These are phyloP conservation scores for Fusarium pseudocircinatum DNA, from an alignment of 2,329 filamentous ascomycete genomes.

Conservation along the genomic window DNA sequence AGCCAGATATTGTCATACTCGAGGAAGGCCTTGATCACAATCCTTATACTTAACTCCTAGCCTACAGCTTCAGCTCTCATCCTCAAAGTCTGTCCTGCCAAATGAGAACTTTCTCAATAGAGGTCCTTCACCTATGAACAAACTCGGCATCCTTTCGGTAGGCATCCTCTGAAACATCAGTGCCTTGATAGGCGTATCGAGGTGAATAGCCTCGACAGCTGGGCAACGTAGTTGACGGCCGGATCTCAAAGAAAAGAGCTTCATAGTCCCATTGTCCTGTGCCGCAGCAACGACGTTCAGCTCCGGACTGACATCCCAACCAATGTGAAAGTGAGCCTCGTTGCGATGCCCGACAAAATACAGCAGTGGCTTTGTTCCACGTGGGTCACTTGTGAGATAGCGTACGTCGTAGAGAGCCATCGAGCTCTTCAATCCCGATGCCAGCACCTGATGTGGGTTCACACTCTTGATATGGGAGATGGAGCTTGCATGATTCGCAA, in stretches of 20 bases:
- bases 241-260: conserved; percentile 59
- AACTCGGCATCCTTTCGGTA: too few species aligned
- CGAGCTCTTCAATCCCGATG: conserved; percentile 58
- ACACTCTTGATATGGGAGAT: conserved; percentile 62
- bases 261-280: conserved; percentile 60
- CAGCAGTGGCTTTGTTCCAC: conserved; percentile 53
- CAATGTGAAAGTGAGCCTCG: conserved; percentile 57
- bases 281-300: conserved; percentile 63
- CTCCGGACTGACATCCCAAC: conserved; percentile 61
- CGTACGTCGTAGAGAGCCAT: conserved; percentile 69
- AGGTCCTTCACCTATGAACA: too few species aligned
- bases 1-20: too few species aligned
- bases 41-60: too few species aligned
- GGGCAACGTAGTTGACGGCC: conserved; percentile 51
- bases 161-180: conserved; percentile 61
- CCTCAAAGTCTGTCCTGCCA: too few species aligned
- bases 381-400: conserved; percentile 44
- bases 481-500: conserved; percentile 50
- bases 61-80: too few species aligned
- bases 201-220: conserved; percentile 37
- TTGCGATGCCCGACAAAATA: conserved; percentile 63
- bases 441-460: conserved; percentile 60
- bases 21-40: too few species aligned
- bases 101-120: too few species aligned
- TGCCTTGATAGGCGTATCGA: conserved; percentile 50